Evolutionary conservation across 495 filamentous ascomycete species (phyloP), one percentile per base, ranked within the genome.

Genomic region (Tuber microsphaerosporum): DNA sequence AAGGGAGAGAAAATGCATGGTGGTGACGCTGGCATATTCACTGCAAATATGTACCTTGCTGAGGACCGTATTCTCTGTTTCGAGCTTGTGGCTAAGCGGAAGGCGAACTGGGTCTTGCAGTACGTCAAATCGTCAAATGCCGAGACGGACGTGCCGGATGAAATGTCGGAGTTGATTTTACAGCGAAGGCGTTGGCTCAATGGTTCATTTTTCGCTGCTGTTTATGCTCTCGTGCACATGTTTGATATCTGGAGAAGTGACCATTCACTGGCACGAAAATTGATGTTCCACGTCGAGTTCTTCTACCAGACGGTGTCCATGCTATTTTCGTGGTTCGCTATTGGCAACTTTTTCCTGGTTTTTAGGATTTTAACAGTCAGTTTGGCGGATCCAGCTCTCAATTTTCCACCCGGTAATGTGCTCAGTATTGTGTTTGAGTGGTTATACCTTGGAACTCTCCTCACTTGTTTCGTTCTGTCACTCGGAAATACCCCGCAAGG

Each of bases 61-160:
- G 96, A 99, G 84, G 96, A 99, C 89, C 93, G 96, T 85, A 99
- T 99, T 81, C 89, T 99, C 48, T 99, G 96, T 84, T 99, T 97
- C 86, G 96, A 99, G 85, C 92, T 99, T 65, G 96, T 99, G 71
- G 91, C 94, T 34, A 99, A 99, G 85, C 90, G 96, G 73, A 97
- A 97, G 82, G 97, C 93, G 83, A 90, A 92, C 84, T 99, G 96
- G 96, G 91, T 98, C 75, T 85, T 99, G 77, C 93, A 96, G 81
- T 99, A 99, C 82, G 96, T 99, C 85, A 98, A 98, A 84, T 97
- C 93, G 0, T 92, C 96, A 4, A 94, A 90, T 12, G 96, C 94
- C 75, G 96, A 98, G 84, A 99, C 96, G 6, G 96, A 99, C 84
- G 96, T 99, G n/a, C 96, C 96, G 20, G 93, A 94, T 80, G 89